Evolutionary conservation across 2,329 filamentous ascomycete genomes (phyloP).

Genomic region (Clonostachys sp.): DNA sequence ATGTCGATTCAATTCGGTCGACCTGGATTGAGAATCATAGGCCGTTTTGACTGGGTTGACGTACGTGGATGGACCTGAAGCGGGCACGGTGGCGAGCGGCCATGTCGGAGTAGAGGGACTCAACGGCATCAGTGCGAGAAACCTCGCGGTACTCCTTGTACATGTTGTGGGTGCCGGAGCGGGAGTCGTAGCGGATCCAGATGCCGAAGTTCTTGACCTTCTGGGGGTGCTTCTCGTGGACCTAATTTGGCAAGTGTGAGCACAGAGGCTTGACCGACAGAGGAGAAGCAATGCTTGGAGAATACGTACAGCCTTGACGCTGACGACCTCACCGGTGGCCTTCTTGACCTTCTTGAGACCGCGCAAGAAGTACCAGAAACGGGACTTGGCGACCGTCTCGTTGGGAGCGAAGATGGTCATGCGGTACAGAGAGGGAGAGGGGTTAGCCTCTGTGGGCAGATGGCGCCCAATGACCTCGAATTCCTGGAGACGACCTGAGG

Average conservation of each 20-base stretch:
- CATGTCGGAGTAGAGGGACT: conserved; percentile 99
- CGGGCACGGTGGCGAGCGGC: conserved; percentile 93
- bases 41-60: conserved; percentile 26
- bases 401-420: conserved; percentile 99
- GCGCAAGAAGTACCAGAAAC: conserved; percentile 99
- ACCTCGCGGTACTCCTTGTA: conserved; percentile 99
- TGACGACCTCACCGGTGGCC: conserved; percentile 98
- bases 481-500: conserved; percentile 95
- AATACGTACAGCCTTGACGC: conserved; percentile 77
- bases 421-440: conserved; percentile 97
- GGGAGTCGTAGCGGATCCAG: conserved; percentile 99
- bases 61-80: conserved; percentile 97
- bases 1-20: not conserved
- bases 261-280: not conserved
- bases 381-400: conserved; percentile 96
- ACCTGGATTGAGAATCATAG: too few relatives aligned
- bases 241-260: conserved; percentile 44
- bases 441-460: conserved; percentile 95
- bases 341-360: conserved; percentile 99
- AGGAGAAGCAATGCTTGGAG: not conserved
- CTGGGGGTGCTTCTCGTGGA: conserved; percentile 96
- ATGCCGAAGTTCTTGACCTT: conserved; percentile 99
- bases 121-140: conserved; percentile 90
- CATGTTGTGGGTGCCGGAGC: conserved; percentile 99
- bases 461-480: conserved; percentile 99